Evolutionary conservation across 176 grass and related monocot species (phyloP).

Genomic region (Triticum aestivum): IWGSC_CS_RefSeq_v2.1 NC_057796.1:414512701-414513200

Average conservation of each 20-base stretch:
- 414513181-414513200: slow-evolving; percentile 59
- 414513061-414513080: slow-evolving; percentile 58
- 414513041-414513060: slow-evolving; percentile 20
- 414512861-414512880: too few relatives aligned
- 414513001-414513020: neutral
- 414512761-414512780: too few relatives aligned
- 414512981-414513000: neutral
- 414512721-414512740: too few relatives aligned
- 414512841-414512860: too few relatives aligned
- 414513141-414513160: slow-evolving; percentile 83
- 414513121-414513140: slow-evolving; percentile 61
- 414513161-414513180: slow-evolving; percentile 50
- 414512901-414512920: neutral
- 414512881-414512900: neutral
- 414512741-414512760: too few relatives aligned
- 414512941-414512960: neutral
- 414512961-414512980: neutral
- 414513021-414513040: neutral
- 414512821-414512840: too few relatives aligned
- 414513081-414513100: slow-evolving; percentile 78
- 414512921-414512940: neutral
- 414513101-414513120: slow-evolving; percentile 71
- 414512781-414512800: too few relatives aligned
- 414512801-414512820: too few relatives aligned
- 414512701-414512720: too few relatives aligned